Conservation (phyloP, 441 rosid genomes). For the Pelargonium cotyledonis region DNA sequence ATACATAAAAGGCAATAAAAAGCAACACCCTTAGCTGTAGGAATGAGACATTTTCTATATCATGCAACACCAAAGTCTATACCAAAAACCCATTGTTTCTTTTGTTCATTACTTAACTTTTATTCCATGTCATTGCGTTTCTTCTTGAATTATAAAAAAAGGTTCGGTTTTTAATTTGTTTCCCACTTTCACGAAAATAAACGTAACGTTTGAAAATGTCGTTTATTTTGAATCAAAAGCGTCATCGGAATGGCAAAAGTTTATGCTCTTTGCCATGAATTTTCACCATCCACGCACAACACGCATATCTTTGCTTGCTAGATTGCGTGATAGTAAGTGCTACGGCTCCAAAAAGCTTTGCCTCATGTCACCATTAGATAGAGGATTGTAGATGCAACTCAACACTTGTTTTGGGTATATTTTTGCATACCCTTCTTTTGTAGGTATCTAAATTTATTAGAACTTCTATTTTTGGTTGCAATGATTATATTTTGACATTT, state of each 20-base stretch:
- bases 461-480: not conserved
- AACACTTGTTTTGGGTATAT: not conserved
- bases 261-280: not conserved
- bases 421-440: not conserved
- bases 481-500: not conserved
- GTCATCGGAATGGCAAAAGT: too few relatives aligned
- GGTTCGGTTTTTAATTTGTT: too few relatives aligned
- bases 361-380: not conserved
- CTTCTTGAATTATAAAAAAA: too few relatives aligned
- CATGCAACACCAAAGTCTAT: too few relatives aligned
- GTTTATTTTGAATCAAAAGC: too few relatives aligned
- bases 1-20: not conserved
- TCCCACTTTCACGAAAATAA: too few relatives aligned
- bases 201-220: too few relatives aligned
- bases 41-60: slow-evolving; percentile 20
- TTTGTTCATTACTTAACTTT: too few relatives aligned
- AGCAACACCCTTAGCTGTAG: slow-evolving; percentile 14
- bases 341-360: slow-evolving; percentile 2
- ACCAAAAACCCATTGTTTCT: too few relatives aligned
- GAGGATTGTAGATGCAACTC: not conserved
- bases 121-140: slow-evolving; percentile 10
- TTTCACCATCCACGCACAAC: not conserved
- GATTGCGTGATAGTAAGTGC: slow-evolving; percentile 16
- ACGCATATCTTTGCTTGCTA: not conserved
- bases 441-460: not conserved